These are phyloP conservation scores for Gossypium mustelinum DNA, from an alignment of 345 rosid species.

Conservation along the genomic window DNA sequence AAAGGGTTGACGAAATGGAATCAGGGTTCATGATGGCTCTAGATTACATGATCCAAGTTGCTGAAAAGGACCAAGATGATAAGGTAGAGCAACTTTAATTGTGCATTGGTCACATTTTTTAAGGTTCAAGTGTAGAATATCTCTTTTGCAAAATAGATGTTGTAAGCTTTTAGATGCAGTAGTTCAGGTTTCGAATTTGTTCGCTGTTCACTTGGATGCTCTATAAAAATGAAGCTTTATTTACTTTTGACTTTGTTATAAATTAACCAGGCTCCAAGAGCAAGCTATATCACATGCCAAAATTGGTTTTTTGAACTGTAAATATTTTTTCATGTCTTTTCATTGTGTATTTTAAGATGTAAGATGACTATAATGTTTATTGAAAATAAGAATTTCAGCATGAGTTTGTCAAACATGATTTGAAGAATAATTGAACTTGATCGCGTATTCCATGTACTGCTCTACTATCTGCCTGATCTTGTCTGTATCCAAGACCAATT, in stretches of 20 bases:
- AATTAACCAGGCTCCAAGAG: neutral
- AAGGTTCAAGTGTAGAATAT: neutral
- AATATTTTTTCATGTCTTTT: neutral
- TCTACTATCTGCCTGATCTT: neutral
- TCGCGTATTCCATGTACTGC: neutral
- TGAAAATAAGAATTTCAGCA: slow-evolving; percentile 1
- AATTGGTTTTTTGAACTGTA: neutral
- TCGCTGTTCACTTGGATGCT: neutral
- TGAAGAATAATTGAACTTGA: slow-evolving; percentile 3
- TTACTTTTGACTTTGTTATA: neutral
- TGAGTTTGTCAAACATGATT: neutral
- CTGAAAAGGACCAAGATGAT: slow-evolving; percentile 77
- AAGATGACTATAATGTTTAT: neutral
- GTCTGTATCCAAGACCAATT: neutral
- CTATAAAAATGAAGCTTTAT: neutral
- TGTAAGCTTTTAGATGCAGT: neutral
- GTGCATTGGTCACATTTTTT: neutral
- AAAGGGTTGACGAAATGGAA: slow-evolving; percentile 94
- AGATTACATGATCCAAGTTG: slow-evolving; percentile 87
- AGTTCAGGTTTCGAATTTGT: neutral
- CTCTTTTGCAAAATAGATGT: neutral
- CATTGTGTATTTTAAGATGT: neutral
- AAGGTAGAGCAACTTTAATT: slow-evolving; percentile 38
- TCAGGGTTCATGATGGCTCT: slow-evolving; percentile 93
- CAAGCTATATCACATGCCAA: neutral